Conservation (phyloP, 495 filamentous ascomycete genomes). For the Aspergillus hancockii region DNA sequence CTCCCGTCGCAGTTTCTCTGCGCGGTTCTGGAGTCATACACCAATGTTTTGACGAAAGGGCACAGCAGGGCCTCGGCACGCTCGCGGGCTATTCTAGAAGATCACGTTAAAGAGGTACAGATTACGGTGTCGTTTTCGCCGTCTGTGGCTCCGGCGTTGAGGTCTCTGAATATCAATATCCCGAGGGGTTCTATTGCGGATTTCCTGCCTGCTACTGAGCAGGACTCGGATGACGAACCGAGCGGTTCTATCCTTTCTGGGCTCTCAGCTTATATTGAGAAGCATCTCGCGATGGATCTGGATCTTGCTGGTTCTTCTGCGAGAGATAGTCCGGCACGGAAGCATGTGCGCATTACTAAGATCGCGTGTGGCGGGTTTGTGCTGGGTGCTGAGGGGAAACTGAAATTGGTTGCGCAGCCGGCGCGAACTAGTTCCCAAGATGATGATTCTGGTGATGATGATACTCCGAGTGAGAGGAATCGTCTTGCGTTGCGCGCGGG, state of each 20-base stretch:
- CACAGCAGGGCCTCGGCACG: not conserved
- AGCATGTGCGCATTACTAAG: conserved; percentile 49
- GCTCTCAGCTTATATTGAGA: conserved; percentile 44
- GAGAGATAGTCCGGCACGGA: conserved; percentile 18
- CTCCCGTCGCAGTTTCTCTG: conserved; percentile 45
- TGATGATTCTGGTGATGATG: conserved; percentile 18
- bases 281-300: conserved; percentile 52
- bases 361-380: conserved; percentile 57
- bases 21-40: conserved; percentile 30
- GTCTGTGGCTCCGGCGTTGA: conserved; percentile 42
- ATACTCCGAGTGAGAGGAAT: not conserved
- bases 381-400: conserved; percentile 50
- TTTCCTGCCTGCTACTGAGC: conserved; percentile 23
- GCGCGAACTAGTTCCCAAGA: not conserved
- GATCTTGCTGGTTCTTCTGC: conserved; percentile 28
- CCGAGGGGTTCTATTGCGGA: conserved; percentile 32
- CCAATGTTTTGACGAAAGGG: conserved; percentile 20
- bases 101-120: conserved; percentile 41
- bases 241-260: conserved; percentile 39
- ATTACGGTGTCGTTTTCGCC: conserved; percentile 42
- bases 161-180: conserved; percentile 49
- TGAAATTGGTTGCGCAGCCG: conserved; percentile 48
- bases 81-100: conserved; percentile 23
- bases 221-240: no score
- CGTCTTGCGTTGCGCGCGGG: conserved; percentile 25